These are phyloP conservation scores for Tephrocybe sp. DNA, from an alignment of 768 basidiomycete species.

Conservation along the genomic window DNA sequence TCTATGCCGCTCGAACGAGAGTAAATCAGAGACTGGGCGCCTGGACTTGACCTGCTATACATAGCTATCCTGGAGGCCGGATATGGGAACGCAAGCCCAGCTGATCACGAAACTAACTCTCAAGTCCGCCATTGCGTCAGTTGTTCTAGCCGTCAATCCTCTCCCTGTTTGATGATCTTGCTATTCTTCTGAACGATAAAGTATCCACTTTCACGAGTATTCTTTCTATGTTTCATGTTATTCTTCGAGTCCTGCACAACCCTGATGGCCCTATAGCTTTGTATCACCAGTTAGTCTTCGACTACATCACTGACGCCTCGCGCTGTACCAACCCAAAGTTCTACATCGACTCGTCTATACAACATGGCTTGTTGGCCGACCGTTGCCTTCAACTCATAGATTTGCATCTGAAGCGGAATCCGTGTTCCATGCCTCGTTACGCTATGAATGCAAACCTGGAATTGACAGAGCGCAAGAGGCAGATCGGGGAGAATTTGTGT, in stretches of 20 bases:
- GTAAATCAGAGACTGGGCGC: background rate
- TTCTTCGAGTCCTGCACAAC: background rate
- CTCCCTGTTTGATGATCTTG: background rate
- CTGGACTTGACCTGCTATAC: background rate
- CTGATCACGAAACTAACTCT: background rate
- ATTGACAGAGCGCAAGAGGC: background rate
- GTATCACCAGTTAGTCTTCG: slow-evolving; percentile 6
- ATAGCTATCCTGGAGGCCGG: background rate
- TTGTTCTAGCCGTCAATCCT: background rate
- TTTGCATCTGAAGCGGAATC: no score
- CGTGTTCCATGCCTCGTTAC: no score
- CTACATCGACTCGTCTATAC: no score
- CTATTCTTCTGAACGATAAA: background rate
- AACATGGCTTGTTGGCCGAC: no score
- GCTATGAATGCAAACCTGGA: no score
- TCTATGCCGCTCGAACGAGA: background rate
- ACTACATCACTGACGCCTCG: slow-evolving; percentile 1
- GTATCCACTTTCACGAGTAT: background rate
- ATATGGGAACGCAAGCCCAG: background rate
- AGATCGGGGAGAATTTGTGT: background rate
- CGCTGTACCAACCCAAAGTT: no score
- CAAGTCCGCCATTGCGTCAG: background rate
- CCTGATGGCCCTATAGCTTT: background rate
- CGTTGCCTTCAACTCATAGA: no score
- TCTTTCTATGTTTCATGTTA: background rate